These are phyloP conservation scores for Colletotrichum sp. DNA, from an alignment of 2,329 filamentous ascomycete species.

Conservation along the genomic window DNA sequence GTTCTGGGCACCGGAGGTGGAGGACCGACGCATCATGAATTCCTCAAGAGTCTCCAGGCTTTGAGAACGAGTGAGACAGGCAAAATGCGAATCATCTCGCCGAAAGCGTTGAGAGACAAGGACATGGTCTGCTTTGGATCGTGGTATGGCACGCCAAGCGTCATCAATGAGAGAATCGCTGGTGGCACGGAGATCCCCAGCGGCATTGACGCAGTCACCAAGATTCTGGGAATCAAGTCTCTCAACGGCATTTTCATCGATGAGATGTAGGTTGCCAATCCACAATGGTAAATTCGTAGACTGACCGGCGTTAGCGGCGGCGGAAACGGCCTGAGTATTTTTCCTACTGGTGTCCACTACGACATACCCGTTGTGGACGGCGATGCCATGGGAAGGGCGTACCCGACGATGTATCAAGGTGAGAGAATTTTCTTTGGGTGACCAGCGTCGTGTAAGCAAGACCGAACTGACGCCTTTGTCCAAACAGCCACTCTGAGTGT, in stretches of 20 bases:
- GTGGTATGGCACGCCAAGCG: constrained; percentile 49
- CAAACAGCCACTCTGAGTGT: constrained; percentile 39
- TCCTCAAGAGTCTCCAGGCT: constrained; percentile 19
- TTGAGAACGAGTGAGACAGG: constrained; percentile 21
- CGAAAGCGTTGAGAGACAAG: constrained; percentile 38
- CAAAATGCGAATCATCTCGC: constrained; percentile 38
- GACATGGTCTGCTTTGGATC: constrained; percentile 47
- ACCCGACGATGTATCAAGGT: constrained; percentile 36
- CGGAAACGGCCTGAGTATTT: constrained; percentile 41
- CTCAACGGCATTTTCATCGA: constrained; percentile 39
- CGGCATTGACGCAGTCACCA: constrained; percentile 40
- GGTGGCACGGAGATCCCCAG: constrained; percentile 36
- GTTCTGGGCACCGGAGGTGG: constrained; percentile 28
- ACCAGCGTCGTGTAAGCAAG: constrained; percentile 27
- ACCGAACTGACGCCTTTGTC: constrained; percentile 18
- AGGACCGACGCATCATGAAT: constrained; percentile 26
- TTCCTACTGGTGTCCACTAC: constrained; percentile 36
- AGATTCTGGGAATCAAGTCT: constrained; percentile 32
- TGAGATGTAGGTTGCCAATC: constrained; percentile 36
- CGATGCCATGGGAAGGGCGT: constrained; percentile 43
- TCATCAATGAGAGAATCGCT: constrained; percentile 30
- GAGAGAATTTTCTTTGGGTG: constrained; percentile 25
- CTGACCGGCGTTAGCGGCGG: constrained; percentile 41
- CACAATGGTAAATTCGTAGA: not conserved
- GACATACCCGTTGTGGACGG: constrained; percentile 42